Evolutionary conservation across 2,329 filamentous ascomycete genomes (phyloP).

Genomic region (Colletotrichum chlorophyti): DNA sequence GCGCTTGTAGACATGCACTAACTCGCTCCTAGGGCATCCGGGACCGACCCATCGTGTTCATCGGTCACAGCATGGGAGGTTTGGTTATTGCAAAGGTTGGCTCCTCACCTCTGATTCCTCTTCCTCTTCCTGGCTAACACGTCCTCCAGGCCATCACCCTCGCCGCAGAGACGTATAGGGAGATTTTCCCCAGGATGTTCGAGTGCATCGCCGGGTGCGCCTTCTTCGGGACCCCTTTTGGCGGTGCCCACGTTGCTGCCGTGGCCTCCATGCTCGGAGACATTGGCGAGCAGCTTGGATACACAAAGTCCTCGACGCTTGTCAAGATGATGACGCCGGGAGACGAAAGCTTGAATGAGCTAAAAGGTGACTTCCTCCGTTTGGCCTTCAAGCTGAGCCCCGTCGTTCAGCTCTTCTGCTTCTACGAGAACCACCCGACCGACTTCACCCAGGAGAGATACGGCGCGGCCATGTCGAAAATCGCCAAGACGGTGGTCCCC

Average conservation of each 20-base stretch:
- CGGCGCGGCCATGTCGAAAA: conserved; percentile 39
- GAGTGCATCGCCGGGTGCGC: conserved; percentile 46
- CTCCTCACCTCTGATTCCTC: conserved; percentile 17
- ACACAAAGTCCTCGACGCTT: conserved; percentile 43
- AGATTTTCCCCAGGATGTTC: conserved; percentile 46
- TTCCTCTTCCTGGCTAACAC: neutral
- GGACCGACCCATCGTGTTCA: conserved; percentile 47
- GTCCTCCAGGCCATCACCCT: conserved; percentile 28
- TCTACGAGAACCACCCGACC: conserved; percentile 48
- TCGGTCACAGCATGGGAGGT: conserved; percentile 52
- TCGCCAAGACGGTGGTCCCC: conserved; percentile 40
- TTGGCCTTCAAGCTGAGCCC: conserved; percentile 41
- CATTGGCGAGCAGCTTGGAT: conserved; percentile 40
- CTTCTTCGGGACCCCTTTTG: conserved; percentile 50
- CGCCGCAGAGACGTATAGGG: conserved; percentile 40
- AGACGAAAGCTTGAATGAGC: conserved; percentile 44
- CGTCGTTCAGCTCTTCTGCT: conserved; percentile 45
- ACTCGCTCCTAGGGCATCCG: conserved; percentile 1
- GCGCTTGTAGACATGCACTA: rapidly evolving
- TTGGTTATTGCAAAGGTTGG: conserved; percentile 49
- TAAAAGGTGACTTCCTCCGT: conserved; percentile 47
- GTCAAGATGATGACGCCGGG: conserved; percentile 48
- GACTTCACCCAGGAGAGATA: conserved; percentile 35
- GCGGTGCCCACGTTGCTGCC: conserved; percentile 44
- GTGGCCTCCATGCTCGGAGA: conserved; percentile 45